Percentiles rank a stretch among this genome's conserved stretches.
These are phyloP conservation scores for Gossypium schwendimanii DNA, from an alignment of 441 rosid genomes.

Conservation along the genomic window DNA sequence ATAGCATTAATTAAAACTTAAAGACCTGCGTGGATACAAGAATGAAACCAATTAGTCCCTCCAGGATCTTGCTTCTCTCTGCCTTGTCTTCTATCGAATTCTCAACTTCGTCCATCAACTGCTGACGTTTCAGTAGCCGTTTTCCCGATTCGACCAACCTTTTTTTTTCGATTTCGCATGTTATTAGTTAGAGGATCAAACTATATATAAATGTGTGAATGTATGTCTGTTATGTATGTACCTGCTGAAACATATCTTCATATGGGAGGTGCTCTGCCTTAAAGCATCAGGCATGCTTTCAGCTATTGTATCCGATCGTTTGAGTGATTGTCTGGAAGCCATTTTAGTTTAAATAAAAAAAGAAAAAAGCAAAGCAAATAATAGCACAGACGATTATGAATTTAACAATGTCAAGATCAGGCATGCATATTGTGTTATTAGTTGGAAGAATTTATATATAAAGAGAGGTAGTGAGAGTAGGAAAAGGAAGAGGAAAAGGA, in stretches of 20 bases:
- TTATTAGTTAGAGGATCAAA: background rate
- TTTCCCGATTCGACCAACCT: conserved; percentile 54
- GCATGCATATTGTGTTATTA: background rate
- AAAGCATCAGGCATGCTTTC: conserved; percentile 43
- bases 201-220: background rate
- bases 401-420: background rate
- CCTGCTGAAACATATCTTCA: conserved; percentile 41
- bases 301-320: conserved; percentile 38
- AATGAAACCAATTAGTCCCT: conserved; percentile 76
- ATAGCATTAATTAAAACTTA: background rate
- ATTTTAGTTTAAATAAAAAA: conserved; percentile 1
- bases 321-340: conserved; percentile 26
- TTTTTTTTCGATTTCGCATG: conserved; percentile 9
- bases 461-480: background rate
- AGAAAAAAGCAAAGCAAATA: background rate
- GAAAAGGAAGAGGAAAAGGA: background rate
- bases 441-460: background rate
- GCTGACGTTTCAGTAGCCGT: conserved; percentile 56
- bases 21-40: conserved; percentile 54
- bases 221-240: background rate
- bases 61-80: conserved; percentile 54
- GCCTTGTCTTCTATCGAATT: conserved; percentile 45
- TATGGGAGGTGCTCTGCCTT: conserved; percentile 38
- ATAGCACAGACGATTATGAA: background rate
- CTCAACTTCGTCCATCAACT: conserved; percentile 60